These are phyloP conservation scores for Trichoderma sp. DNA, from an alignment of 2,329 filamentous ascomycete genomes.

Conservation along the genomic window DNA sequence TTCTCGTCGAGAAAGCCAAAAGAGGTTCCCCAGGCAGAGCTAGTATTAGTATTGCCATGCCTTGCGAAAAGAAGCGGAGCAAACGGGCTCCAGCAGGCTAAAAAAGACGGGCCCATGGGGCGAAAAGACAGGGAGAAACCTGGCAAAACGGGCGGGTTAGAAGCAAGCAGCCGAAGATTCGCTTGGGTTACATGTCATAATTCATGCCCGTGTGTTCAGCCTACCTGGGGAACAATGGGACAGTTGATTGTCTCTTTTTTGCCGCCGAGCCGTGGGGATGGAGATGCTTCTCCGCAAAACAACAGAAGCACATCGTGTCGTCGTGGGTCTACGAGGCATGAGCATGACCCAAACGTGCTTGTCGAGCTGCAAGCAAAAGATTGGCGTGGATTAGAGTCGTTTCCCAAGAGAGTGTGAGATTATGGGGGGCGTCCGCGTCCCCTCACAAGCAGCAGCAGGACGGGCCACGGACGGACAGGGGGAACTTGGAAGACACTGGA, in stretches of 20 bases:
- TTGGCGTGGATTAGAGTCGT: constrained; percentile 2
- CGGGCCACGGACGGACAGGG: background rate
- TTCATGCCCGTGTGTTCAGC: background rate
- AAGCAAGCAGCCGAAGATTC: background rate
- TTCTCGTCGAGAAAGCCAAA: background rate
- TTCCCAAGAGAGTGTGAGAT: constrained; percentile 1
- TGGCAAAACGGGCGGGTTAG: background rate
- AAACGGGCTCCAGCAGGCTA: background rate
- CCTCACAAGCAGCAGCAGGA: background rate
- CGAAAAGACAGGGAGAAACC: background rate
- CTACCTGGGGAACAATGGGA: background rate
- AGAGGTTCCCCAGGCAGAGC: background rate
- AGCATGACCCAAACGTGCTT: background rate
- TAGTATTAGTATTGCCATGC: constrained; percentile 12
- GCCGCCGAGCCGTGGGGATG: background rate
- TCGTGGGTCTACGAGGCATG: background rate
- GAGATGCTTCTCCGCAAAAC: background rate
- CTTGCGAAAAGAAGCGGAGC: constrained; percentile 14
- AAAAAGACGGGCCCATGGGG: background rate
- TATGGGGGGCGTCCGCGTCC: background rate
- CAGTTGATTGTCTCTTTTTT: background rate
- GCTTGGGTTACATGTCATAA: background rate
- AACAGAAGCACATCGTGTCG: background rate
- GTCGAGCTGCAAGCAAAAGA: background rate
- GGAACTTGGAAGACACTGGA: background rate